Evolutionary conservation across 1,139 yeast genomes (phyloP).

Genomic region (Debaryomyces coudertii): DNA sequence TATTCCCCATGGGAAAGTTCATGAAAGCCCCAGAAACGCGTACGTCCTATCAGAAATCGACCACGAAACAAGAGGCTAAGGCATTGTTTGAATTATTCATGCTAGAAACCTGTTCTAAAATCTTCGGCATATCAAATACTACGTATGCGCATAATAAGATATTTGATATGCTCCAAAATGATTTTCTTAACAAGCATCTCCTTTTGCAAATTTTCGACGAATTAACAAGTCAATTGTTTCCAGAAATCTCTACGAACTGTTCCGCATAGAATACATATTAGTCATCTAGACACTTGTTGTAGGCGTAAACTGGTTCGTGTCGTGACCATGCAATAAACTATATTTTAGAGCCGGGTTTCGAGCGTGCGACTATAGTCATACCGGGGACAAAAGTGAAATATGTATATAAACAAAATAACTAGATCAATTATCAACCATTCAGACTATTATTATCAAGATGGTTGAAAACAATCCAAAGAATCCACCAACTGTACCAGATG

Average conservation of each 20-base stretch:
- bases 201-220: conserved; percentile 53
- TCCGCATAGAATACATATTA: background rate
- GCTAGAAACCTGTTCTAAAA: conserved; percentile 67
- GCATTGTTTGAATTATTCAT: conserved; percentile 59
- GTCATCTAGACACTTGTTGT: background rate
- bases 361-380: conserved; percentile 1
- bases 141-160: conserved; percentile 61
- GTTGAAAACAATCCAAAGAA: conserved; percentile 13
- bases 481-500: conserved; percentile 65
- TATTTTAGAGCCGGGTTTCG: too few species aligned
- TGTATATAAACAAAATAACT: background rate
- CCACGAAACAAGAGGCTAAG: conserved; percentile 62
- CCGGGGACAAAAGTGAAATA: background rate
- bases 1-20: conserved; percentile 72
- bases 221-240: conserved; percentile 31
- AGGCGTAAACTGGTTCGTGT: too few species aligned
- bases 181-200: conserved; percentile 66
- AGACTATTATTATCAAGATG: background rate
- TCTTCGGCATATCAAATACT: conserved; percentile 73
- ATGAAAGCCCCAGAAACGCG: conserved; percentile 49
- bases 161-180: conserved; percentile 75
- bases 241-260: conserved; percentile 19
- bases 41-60: conserved; percentile 53
- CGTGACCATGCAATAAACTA: too few species aligned
- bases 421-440: background rate